Evolutionary conservation across 2,329 filamentous ascomycete genomes (phyloP).

Genomic region (Penicillium sclerotiorum): DNA sequence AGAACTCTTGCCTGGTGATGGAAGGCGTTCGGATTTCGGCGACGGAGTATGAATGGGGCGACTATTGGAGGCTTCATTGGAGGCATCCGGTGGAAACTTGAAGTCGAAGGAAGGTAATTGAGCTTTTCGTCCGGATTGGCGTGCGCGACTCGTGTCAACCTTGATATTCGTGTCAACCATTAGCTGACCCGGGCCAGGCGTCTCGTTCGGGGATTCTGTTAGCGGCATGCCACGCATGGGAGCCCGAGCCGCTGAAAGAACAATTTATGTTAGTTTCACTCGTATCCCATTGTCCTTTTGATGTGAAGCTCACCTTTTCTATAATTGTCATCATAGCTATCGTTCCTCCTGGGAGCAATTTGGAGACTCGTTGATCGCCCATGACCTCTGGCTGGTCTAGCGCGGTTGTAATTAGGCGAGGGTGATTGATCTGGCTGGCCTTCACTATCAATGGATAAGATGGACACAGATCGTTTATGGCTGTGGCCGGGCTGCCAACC

Average conservation of each 20-base stretch:
- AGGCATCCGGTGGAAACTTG: conserved; percentile 57
- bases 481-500: conserved; percentile 52
- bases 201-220: conserved; percentile 34
- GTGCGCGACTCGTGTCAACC: conserved; percentile 41
- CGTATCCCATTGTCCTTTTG: neutral
- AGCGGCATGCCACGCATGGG: conserved; percentile 36
- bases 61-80: conserved; percentile 31
- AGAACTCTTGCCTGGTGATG: conserved; percentile 19
- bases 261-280: conserved; percentile 5
- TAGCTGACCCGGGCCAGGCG: conserved; percentile 27
- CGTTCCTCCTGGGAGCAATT: conserved; percentile 59
- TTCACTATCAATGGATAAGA: conserved; percentile 71
- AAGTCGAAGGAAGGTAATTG: conserved; percentile 50
- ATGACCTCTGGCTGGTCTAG: conserved; percentile 66
- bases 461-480: conserved; percentile 78
- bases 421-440: conserved; percentile 36
- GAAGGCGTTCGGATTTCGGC: conserved; percentile 29
- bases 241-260: conserved; percentile 33
- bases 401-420: conserved; percentile 43
- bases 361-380: conserved; percentile 80
- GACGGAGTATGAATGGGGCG: conserved; percentile 32
- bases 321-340: conserved; percentile 43
- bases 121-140: conserved; percentile 41
- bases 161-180: conserved; percentile 41
- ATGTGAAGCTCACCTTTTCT: conserved; percentile 40